Evolutionary conservation across 73 alveolate genomes (phyloP).

Genomic region (Paramecium tetraurelia): DNA sequence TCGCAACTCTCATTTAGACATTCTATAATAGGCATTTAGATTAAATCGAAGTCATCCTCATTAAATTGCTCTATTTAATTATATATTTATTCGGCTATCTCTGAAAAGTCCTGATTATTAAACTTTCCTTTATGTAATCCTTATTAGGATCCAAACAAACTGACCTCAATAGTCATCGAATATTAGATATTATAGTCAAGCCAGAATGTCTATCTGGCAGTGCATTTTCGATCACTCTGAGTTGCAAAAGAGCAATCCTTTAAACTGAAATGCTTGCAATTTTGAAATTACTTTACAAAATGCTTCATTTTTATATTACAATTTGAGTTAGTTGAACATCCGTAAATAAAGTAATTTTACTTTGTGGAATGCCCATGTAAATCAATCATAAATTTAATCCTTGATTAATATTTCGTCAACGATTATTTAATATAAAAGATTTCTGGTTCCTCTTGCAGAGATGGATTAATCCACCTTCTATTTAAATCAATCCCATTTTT

Average conservation of each 20-base stretch:
- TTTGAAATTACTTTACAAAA: not conserved
- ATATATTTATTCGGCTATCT: not conserved
- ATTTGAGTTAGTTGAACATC: not conserved
- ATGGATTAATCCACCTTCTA: conserved; percentile 7
- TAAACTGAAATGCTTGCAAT: not conserved
- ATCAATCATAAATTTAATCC: conserved; percentile 33
- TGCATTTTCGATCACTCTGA: not conserved
- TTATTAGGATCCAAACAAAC: not conserved
- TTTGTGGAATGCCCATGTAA: conserved; percentile 56
- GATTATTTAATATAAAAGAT: not conserved
- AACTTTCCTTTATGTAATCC: not conserved
- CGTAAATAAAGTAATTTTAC: not conserved
- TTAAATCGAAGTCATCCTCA: not conserved
- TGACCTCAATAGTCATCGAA: conserved; percentile 2
- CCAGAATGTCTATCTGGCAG: not conserved
- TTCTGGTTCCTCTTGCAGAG: not conserved
- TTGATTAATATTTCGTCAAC: not conserved
- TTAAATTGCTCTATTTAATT: not conserved
- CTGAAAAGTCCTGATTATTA: not conserved
- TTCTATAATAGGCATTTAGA: not conserved
- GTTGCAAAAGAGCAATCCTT: not conserved
- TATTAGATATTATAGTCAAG: not conserved
- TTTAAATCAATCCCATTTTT: conserved; percentile 40
- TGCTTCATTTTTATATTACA: not conserved
- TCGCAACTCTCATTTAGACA: not conserved